Conservation (phyloP, 2,329 filamentous ascomycete genomes). For the Diplodia sapinea region DNA sequence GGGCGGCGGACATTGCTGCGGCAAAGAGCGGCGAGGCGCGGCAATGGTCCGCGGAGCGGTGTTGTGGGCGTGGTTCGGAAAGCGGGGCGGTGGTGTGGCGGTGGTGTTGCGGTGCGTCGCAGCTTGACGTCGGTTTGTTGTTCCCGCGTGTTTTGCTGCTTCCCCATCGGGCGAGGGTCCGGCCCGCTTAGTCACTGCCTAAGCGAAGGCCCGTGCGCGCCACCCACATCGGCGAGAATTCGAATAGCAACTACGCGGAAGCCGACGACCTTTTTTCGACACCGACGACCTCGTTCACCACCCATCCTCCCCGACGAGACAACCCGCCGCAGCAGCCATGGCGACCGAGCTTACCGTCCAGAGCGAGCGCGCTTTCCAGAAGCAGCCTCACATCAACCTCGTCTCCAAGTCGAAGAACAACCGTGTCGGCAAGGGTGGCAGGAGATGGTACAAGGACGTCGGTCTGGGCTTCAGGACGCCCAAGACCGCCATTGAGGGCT, state of each 20-base stretch:
- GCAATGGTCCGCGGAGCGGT: background rate
- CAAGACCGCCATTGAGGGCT: conserved; percentile 97
- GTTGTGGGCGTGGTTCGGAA: background rate
- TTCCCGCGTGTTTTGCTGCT: conserved; percentile 30
- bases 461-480: conserved; percentile 99
- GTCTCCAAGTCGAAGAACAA: conserved; percentile 90
- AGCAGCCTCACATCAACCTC: conserved; percentile 99
- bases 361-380: conserved; percentile 99
- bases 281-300: conserved; percentile 32
- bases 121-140: conserved; percentile 30
- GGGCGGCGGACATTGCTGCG: conserved; percentile 23
- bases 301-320: conserved; percentile 22
- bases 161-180: conserved; percentile 25
- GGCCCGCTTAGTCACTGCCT: conserved; percentile 18
- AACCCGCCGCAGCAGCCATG: conserved; percentile 47
- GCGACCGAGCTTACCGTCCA: conserved; percentile 71
- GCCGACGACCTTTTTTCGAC: conserved; percentile 28
- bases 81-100: conserved; percentile 7
- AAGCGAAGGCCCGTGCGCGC: conserved; percentile 28
- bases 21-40: background rate
- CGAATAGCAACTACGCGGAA: background rate
- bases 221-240: conserved; percentile 29
- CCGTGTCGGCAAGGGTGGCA: conserved; percentile 86
- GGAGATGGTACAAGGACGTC: conserved; percentile 99
- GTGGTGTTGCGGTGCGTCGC: conserved; percentile 4